Evolutionary conservation across 2,329 filamentous ascomycete species (phyloP), one percentile per base, ranked within the genome.

Genomic region (Sporothrix brasiliensis): DNA sequence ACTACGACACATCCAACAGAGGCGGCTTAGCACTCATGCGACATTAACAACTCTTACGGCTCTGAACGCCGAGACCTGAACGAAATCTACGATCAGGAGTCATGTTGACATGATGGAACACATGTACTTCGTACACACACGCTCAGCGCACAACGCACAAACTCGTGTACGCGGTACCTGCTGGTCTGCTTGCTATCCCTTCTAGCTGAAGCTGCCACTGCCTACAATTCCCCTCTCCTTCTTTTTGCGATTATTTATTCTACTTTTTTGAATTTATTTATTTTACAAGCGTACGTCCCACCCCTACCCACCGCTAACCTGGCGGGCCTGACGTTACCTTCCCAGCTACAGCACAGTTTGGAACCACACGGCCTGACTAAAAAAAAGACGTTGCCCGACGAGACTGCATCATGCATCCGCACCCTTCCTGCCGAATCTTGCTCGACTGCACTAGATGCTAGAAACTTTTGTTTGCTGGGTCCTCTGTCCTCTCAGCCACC

Each of bases 401-500:
- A 27, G 27, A 24, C 67, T 61, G 53, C 67, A 49, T 68, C 24
- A 68, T 68, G 67, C 67, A 61, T 61, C 54, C 67, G 44, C 21
- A 6, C 27, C 39, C 27, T 60, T 52, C 54, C 44, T 41, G 49
- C 53, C 53, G 67, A 60, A 69, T 61, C 53, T 69, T 52, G 54
- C 54, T 27, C 47, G 52, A 50, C 21, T 50, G 24, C 44, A 66
- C 44, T 41, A 41, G 44, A 39, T 61, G 54, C 30, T 41, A 24
- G 54, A 52, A 52, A 16, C 39, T 34, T n/a, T 50, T 66, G 19
- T 34, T 21, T 27, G 30, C 67, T 14, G 14, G 53, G 24, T 34
- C 53, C 19, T 54, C 9, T 24, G 24, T 68, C 27, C 61, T 61
- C 67, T 69, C 54, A 69, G 67, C 54, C 67, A 69, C 67, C 67